Percentiles rank a stretch among this genome's conserved stretches.
Evolutionary conservation across 495 filamentous ascomycete species (phyloP).

Genomic region (Neurospora cerealis): DNA sequence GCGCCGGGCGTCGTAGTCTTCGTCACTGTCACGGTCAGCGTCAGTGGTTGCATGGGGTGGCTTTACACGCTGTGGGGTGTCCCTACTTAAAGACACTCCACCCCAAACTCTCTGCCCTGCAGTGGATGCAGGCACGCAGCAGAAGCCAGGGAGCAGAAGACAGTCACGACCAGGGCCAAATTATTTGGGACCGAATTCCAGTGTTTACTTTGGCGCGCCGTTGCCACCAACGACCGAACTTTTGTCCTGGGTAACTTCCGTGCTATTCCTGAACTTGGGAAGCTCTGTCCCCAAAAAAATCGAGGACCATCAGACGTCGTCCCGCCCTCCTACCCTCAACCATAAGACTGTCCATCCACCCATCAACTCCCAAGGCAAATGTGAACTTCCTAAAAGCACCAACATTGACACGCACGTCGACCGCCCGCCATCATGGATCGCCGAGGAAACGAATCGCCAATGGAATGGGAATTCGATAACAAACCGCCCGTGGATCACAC

Average conservation of each 20-base stretch:
- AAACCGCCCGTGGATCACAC: constrained; percentile 33
- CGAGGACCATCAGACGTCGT: background rate
- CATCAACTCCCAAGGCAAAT: background rate
- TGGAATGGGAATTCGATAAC: constrained; percentile 43
- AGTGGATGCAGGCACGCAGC: background rate
- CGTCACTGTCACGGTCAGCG: background rate
- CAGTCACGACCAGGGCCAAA: background rate
- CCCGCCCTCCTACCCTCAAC: background rate
- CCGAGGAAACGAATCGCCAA: constrained; percentile 34
- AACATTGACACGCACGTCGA: background rate
- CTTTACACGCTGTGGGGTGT: background rate
- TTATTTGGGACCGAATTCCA: background rate
- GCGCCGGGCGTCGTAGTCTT: background rate
- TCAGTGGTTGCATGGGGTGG: background rate
- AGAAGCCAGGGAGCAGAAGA: background rate
- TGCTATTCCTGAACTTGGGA: background rate
- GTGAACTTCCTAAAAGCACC: background rate
- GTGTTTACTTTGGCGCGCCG: constrained; percentile 20
- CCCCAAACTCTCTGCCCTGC: background rate
- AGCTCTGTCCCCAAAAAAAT: background rate
- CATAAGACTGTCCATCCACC: background rate
- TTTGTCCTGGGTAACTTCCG: background rate
- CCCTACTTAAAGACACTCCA: background rate
- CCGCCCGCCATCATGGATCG: constrained; percentile 24
- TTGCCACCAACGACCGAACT: constrained; percentile 21